A percentile compares a stretch with the other conserved stretches of the same genome.
phyloP scores from a whole-genome alignment of 2,329 filamentous ascomycete species.

The Talaromyces albobiverticillius region DNA sequence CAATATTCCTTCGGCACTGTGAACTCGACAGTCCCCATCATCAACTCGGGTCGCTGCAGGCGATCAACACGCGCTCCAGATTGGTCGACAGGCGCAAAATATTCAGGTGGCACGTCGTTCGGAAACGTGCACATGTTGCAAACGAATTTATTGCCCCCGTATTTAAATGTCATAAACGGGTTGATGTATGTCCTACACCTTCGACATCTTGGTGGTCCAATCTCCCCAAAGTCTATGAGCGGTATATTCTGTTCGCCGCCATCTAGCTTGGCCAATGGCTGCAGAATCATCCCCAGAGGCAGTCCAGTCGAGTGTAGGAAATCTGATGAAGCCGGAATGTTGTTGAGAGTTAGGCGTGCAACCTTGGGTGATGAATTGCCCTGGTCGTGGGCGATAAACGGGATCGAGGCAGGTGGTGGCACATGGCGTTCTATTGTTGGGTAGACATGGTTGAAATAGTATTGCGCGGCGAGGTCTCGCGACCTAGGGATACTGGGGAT shows the following conservation, averaged over 20 bases:
- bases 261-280: constrained; percentile 80
- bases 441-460: constrained; percentile 84
- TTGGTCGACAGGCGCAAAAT: constrained; percentile 87
- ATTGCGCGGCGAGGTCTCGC: constrained; percentile 75
- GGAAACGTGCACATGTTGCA: constrained; percentile 98
- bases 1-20: constrained; percentile 98
- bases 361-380: constrained; percentile 96
- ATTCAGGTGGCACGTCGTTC: constrained; percentile 88
- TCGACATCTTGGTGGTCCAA: constrained; percentile 84
- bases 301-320: constrained; percentile 75
- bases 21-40: constrained; percentile 90
- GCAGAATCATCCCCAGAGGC: constrained; percentile 81
- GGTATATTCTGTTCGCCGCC: constrained; percentile 84
- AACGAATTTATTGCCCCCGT: constrained; percentile 92
- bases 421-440: constrained; percentile 94
- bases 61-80: constrained; percentile 84
- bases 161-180: constrained; percentile 96
- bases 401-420: constrained; percentile 80
- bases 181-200: constrained; percentile 97
- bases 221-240: constrained; percentile 90
- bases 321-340: constrained; percentile 80
- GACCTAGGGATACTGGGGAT: constrained; percentile 87
- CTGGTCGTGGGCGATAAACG: constrained; percentile 92
- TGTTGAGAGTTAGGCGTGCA: constrained; percentile 87
- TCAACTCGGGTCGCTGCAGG: constrained; percentile 83